Evolutionary conservation across 169 alveolate genomes (phyloP).

Genomic region (Cryptosporidium sp.): DNA sequence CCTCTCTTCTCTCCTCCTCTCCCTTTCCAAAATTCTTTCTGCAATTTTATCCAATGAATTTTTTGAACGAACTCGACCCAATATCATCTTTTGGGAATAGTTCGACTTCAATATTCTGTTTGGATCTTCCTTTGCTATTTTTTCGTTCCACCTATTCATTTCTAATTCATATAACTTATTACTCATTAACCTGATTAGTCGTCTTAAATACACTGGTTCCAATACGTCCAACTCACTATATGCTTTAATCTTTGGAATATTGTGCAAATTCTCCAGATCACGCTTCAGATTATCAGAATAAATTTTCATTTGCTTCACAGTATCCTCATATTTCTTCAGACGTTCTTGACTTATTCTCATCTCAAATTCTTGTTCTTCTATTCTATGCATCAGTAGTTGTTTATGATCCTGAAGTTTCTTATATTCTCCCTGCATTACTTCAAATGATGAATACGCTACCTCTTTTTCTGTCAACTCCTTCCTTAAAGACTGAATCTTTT

Average conservation of each 20-base stretch:
- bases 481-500: constrained; percentile 25
- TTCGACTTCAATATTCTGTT: constrained; percentile 2
- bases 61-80: neutral
- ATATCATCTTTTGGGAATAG: neutral
- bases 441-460: constrained; percentile 15
- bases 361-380: constrained; percentile 49
- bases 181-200: constrained; percentile 33
- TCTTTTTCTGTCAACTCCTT: constrained; percentile 38
- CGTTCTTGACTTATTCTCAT: constrained; percentile 16
- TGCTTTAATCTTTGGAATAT: constrained; percentile 71
- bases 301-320: constrained; percentile 5
- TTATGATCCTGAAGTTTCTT: constrained; percentile 58
- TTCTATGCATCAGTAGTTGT: constrained; percentile 36
- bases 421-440: constrained; percentile 32
- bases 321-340: constrained; percentile 26
- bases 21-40: constrained; percentile 11
- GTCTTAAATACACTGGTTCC: constrained; percentile 66
- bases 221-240: constrained; percentile 62
- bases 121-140: constrained; percentile 28
- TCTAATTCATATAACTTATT: constrained; percentile 46
- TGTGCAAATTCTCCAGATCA: constrained; percentile 33
- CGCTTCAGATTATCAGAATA: constrained; percentile 20
- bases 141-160: constrained; percentile 54
- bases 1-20: constrained; percentile 21
- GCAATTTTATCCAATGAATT: constrained; percentile 14